Conservation (phyloP, 208 protist genomes). For the Tetramitus jugosus region DNA sequence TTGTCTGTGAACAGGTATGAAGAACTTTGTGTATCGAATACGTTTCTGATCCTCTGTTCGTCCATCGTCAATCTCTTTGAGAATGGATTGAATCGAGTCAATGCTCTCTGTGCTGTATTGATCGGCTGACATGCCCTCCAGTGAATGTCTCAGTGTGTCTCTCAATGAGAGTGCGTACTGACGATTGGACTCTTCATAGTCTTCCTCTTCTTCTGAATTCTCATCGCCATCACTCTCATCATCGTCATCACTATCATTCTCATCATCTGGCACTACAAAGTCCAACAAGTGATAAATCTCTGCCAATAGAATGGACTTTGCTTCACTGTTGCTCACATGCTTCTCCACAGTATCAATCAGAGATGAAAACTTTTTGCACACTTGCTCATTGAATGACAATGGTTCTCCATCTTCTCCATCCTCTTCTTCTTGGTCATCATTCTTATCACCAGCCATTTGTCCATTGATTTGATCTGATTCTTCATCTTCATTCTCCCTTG, state of each 20-base stretch:
- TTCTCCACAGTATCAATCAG: neutral
- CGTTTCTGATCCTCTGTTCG: neutral
- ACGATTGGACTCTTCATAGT: neutral
- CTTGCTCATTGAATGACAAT: neutral
- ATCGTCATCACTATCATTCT: neutral
- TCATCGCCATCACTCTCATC: neutral
- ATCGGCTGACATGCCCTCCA: too few species aligned
- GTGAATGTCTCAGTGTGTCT: neutral
- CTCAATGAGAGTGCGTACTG: neutral
- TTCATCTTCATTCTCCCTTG: neutral
- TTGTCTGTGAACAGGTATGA: neutral
- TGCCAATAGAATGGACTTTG: neutral
- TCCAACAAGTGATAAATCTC: neutral
- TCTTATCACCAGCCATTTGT: neutral
- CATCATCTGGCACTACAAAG: neutral
- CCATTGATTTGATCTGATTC: neutral
- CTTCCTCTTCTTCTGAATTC: neutral
- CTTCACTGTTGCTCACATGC: neutral
- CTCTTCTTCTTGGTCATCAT: neutral
- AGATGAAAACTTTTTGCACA: neutral
- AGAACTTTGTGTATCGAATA: conserved; percentile 5
- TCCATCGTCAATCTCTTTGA: neutral
- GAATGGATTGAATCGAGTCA: neutral
- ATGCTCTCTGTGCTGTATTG: neutral
- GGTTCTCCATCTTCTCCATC: conserved; percentile 2